Conservation (phyloP, 441 rosid genomes). For the Pelargonium myrrhifolium region DNA sequence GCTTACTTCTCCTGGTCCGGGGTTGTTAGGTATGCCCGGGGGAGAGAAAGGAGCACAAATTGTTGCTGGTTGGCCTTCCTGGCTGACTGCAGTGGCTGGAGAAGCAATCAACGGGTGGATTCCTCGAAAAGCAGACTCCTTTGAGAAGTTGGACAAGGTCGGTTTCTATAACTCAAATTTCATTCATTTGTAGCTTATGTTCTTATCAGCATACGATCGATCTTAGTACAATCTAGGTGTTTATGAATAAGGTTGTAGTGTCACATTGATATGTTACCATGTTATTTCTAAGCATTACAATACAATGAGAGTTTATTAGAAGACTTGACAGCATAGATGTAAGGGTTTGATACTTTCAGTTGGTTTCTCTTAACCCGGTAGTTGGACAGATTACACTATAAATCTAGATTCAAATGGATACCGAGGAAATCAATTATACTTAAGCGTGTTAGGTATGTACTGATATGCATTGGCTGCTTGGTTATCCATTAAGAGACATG, state of each 20-base stretch:
- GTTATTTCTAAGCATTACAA: too few species aligned
- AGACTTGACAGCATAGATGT: background rate
- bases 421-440: too few species aligned
- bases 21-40: slow-evolving; percentile 55
- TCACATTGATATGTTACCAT: too few species aligned
- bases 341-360: background rate
- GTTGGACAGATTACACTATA: background rate
- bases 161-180: slow-evolving; percentile 15
- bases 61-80: slow-evolving; percentile 97
- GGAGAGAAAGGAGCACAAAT: slow-evolving; percentile 85
- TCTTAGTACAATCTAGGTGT: too few species aligned
- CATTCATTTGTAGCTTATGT: background rate
- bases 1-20: slow-evolving; percentile 36
- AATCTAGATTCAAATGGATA: background rate
- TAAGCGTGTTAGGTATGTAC: background rate
- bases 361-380: background rate
- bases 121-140: slow-evolving; percentile 93
- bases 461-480: background rate
- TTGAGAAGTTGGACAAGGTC: slow-evolving; percentile 94
- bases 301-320: background rate
- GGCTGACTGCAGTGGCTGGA: slow-evolving; percentile 91
- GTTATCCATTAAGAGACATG: background rate
- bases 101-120: slow-evolving; percentile 93
- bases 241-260: too few species aligned
- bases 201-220: too few species aligned